Evolutionary conservation across 2,329 filamentous ascomycete species (phyloP).

Genomic region (Neopestalotiopsis rosae): DNA sequence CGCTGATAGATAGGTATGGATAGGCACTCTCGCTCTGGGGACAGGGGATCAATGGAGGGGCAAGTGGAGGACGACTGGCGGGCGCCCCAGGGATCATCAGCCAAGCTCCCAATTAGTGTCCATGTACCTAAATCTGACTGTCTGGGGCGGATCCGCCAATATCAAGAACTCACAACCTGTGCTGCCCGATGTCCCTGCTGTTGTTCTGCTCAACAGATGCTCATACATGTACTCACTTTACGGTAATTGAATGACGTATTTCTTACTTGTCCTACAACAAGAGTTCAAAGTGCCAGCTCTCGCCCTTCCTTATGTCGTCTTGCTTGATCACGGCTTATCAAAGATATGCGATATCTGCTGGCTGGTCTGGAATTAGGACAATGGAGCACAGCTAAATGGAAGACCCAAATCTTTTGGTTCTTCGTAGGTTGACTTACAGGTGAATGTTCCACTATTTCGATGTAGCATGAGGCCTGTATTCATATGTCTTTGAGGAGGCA

Average conservation of each 20-base stretch:
- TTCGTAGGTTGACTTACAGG: no score
- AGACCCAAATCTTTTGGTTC: no score
- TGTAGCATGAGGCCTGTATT: no score
- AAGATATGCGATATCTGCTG: no score
- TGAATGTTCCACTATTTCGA: no score
- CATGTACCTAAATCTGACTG: neutral
- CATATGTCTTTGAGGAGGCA: no score
- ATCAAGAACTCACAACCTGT: neutral
- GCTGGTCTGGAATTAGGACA: no score
- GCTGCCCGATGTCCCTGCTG: neutral
- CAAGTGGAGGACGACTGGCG: neutral
- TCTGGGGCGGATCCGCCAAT: neutral
- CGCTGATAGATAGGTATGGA: neutral
- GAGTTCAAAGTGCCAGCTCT: no score
- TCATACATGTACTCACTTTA: neutral
- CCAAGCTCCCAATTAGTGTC: neutral
- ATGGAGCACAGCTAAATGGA: no score
- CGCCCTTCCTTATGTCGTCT: no score
- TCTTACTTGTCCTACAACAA: neutral
- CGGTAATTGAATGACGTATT: neutral
- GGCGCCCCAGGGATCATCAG: neutral
- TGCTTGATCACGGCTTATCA: no score
- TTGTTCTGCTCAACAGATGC: neutral
- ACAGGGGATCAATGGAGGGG: conserved; percentile 4
- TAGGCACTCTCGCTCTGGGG: neutral